Evolutionary conservation across 345 rosid species (phyloP), one percentile per base, ranked within the genome.

Genomic region (Populus alba): DNA sequence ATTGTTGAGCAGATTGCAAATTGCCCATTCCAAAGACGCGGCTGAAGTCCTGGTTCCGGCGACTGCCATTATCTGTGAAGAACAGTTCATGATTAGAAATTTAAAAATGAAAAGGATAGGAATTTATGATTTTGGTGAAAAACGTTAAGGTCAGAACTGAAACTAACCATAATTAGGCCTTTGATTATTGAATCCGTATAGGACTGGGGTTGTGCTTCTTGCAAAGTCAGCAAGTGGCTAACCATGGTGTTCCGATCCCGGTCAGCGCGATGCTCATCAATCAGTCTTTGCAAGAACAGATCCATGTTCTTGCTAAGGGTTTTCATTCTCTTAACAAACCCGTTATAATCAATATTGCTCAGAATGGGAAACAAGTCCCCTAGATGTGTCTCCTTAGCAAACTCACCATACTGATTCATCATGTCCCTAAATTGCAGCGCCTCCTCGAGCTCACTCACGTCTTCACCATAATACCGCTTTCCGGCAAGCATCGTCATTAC

Each of bases 171-270:
- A 0, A 71, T 9, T 15, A 80, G 83, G 7, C 90, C 88, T 84
- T 90, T 89, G 82, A 89, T 89, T 27, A 79, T 85, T 25, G 80
- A 77, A 74, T 90, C 91, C 0, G 80, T 77, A 75, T 89, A 85
- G 75, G 77, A 67, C 4, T 85, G 83, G 22, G 90, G 87, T 23
- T 87, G 77, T 0, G 86, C 78, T 18, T 84, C 78, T 62, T 87
- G 91, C 73, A 84, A 72, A 35, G 80, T 62, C 15, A 91, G 86
- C 12, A 92, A 43, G 76, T 84, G 92, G 77, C 80, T 62, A n/a
- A 91, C 82, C 91, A 88, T 79, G 5, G 81, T 84, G 15, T 84
- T 23, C 6, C 49, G 27, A 16, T 61, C 53, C 37, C 71, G 20
- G 39, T 70, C 72, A 11, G 38, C 70, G 17, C 89, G 81, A 25